Percentiles rank a stretch among this genome's conserved stretches.
Evolutionary conservation across 495 filamentous ascomycete genomes (phyloP).

Genomic region (Barbatosphaeria neglecta): DNA sequence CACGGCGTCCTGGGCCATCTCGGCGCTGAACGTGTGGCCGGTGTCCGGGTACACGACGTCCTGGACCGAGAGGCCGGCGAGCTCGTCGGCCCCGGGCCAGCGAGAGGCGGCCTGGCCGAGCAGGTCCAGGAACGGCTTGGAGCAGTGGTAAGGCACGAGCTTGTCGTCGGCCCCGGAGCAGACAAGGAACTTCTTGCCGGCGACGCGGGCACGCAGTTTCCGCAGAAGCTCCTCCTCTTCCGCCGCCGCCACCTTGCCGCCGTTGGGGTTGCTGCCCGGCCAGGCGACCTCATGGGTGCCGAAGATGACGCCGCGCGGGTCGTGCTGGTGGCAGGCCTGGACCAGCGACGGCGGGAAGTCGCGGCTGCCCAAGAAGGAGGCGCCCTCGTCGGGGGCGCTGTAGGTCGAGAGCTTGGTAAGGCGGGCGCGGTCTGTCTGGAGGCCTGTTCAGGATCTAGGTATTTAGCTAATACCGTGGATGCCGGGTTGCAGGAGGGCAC

Average conservation of each 20-base stretch:
- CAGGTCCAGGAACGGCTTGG: conserved; percentile 57
- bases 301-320: conserved; percentile 61
- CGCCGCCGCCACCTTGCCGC: no score
- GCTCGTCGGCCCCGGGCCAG: conserved; percentile 55
- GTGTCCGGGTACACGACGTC: conserved; percentile 63
- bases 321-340: conserved; percentile 45
- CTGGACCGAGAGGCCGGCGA: conserved; percentile 48
- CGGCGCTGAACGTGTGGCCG: conserved; percentile 59
- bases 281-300: conserved; percentile 30
- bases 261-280: conserved; percentile 1
- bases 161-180: conserved; percentile 69
- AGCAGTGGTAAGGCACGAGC: conserved; percentile 66
- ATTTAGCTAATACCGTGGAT: not conserved
- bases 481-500: conserved; percentile 10
- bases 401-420: conserved; percentile 58
- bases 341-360: conserved; percentile 64
- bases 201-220: conserved; percentile 41
- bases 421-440: conserved; percentile 68
- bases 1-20: conserved; percentile 63
- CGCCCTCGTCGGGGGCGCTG: conserved; percentile 36
- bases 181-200: conserved; percentile 66
- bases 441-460: conserved; percentile 15
- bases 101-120: conserved; percentile 48
- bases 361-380: conserved; percentile 56
- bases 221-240: conserved; percentile 16